Percentiles rank a stretch among this genome's conserved stretches.
Evolutionary conservation across 2,329 filamentous ascomycete genomes (phyloP).

Genomic region (Lojkania enalia): DNA sequence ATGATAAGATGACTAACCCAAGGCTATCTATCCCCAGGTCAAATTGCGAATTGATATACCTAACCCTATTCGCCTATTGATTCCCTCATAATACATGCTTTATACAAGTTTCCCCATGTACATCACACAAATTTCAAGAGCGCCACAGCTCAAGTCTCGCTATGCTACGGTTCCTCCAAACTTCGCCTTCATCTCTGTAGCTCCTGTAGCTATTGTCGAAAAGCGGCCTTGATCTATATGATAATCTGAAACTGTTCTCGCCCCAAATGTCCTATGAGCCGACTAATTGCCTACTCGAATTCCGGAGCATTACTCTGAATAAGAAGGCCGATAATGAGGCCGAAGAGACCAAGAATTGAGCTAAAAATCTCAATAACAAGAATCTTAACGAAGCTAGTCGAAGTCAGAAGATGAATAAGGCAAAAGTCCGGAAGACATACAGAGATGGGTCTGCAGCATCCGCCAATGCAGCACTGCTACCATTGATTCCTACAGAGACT

Average conservation of each 20-base stretch:
- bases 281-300: slow-evolving; percentile 55
- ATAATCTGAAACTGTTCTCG: background rate
- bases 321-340: slow-evolving; percentile 90
- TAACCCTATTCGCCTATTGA: background rate
- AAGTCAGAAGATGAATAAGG: background rate
- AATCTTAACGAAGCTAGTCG: slow-evolving; percentile 98
- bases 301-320: slow-evolving; percentile 81
- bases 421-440: too few relatives aligned
- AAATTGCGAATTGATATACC: too few relatives aligned
- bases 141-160: slow-evolving; percentile 9
- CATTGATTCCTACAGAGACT: slow-evolving; percentile 96
- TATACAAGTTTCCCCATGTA: slow-evolving; percentile 41
- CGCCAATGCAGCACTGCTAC: slow-evolving; percentile 91
- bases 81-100: slow-evolving; percentile 42
- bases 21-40: too few relatives aligned
- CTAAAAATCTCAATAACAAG: slow-evolving; percentile 99
- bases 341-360: slow-evolving; percentile 93
- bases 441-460: slow-evolving; percentile 90
- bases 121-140: slow-evolving; percentile 28
- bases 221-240: slow-evolving; percentile 1
- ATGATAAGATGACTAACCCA: too few relatives aligned
- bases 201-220: too few relatives aligned
- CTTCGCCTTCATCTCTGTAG: too few relatives aligned
- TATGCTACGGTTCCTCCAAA: slow-evolving; percentile 17
- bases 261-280: background rate